phyloP scores from a whole-genome alignment of 1,139 yeast species.

The Arxiozyma telluris region DNA sequence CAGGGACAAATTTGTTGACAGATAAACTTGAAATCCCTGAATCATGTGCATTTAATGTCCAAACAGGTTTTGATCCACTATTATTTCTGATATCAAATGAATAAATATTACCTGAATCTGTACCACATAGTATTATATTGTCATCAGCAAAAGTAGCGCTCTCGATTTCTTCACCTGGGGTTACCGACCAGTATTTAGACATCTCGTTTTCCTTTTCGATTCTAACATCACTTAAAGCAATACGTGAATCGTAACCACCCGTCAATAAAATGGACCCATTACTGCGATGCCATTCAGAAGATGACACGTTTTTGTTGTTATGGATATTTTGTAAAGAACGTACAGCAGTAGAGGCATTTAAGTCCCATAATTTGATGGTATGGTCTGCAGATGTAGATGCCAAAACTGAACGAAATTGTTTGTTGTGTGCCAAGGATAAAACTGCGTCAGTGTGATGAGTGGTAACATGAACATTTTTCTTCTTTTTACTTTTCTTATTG shows the following conservation, averaged over 20 bases:
- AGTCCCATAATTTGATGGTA: conserved; percentile 93
- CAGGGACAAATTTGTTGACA: conserved; percentile 57
- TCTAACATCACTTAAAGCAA: conserved; percentile 77
- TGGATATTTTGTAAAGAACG: conserved; percentile 47
- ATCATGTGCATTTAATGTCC: conserved; percentile 98
- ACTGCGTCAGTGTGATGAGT: conserved; percentile 93
- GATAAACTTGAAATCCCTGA: conserved; percentile 81
- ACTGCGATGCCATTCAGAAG: conserved; percentile 74
- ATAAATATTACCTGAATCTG: conserved; percentile 84
- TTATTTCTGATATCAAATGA: conserved; percentile 71
- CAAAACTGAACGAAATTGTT: conserved; percentile 69
- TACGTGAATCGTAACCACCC: conserved; percentile 85
- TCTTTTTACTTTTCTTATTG: conserved; percentile 40
- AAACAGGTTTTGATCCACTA: conserved; percentile 56
- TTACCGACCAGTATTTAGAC: conserved; percentile 57
- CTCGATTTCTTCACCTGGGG: conserved; percentile 74
- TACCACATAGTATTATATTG: conserved; percentile 73
- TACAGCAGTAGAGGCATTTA: conserved; percentile 65
- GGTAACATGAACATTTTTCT: conserved; percentile 48
- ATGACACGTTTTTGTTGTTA: conserved; percentile 64
- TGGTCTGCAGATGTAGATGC: conserved; percentile 95
- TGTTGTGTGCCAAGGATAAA: conserved; percentile 76
- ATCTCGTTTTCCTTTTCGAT: conserved; percentile 51
- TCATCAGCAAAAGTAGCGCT: conserved; percentile 65
- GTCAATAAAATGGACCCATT: conserved; percentile 75